These are phyloP conservation scores for Scedosporium aurantiacum DNA, from an alignment of 2,329 filamentous ascomycete species.

Conservation along the genomic window DNA sequence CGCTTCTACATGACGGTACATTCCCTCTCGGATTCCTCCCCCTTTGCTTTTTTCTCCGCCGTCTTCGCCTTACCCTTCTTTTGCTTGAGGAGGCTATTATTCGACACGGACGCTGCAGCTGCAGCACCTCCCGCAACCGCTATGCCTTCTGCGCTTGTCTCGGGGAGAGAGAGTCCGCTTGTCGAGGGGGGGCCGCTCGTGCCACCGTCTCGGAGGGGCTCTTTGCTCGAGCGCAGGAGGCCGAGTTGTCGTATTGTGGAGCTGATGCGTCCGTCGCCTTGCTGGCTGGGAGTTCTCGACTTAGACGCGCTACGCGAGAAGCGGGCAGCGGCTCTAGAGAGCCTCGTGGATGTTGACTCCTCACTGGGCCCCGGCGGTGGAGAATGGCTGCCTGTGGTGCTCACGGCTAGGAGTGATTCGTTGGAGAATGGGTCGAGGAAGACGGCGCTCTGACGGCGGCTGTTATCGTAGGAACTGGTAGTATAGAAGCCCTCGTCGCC, in stretches of 20 bases:
- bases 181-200: constrained; percentile 2
- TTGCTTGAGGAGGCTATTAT: constrained; percentile 21
- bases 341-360: constrained; percentile 40
- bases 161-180: constrained; percentile 16
- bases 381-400: constrained; percentile 20
- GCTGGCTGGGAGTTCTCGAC: constrained; percentile 48
- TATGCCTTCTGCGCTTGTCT: constrained; percentile 14
- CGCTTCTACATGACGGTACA: constrained; percentile 33
- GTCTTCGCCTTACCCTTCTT: constrained; percentile 9
- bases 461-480: constrained; percentile 23
- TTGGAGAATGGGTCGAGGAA: constrained; percentile 27
- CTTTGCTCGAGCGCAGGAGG: constrained; percentile 40
- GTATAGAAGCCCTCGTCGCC: constrained; percentile 23
- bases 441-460: constrained; percentile 38
- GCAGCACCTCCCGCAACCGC: not conserved
- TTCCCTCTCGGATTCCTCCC: constrained; percentile 30
- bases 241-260: constrained; percentile 45
- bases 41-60: constrained; percentile 20
- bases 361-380: constrained; percentile 29
- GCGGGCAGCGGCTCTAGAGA: constrained; percentile 46
- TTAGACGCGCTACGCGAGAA: constrained; percentile 35
- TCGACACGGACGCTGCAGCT: constrained; percentile 18
- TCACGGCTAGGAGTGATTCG: constrained; percentile 22
- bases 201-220: constrained; percentile 26
- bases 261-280: constrained; percentile 46